These are phyloP conservation scores for Vachellia pachyceras DNA, from an alignment of 306 rosid genomes.

Conservation along the genomic window DNA sequence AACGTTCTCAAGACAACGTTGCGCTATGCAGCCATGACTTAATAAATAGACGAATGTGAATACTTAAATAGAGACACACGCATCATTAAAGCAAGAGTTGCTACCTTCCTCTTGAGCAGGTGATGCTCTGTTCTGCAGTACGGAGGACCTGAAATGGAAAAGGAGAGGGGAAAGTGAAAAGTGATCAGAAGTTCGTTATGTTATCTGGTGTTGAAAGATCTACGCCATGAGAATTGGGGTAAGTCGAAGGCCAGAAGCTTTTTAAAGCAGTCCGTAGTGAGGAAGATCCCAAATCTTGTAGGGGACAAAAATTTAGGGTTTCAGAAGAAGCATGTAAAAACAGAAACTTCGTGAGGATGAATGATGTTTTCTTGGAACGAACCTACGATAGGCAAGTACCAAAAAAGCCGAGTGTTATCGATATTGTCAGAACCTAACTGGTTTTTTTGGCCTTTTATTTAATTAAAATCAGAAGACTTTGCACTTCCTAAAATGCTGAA, in stretches of 20 bases:
- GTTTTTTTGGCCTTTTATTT: neutral
- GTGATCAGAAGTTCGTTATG: constrained; percentile 24
- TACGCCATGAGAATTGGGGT: constrained; percentile 33
- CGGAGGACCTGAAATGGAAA: constrained; percentile 49
- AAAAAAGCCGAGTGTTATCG: constrained; percentile 45
- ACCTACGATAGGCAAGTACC: constrained; percentile 45
- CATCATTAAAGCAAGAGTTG: constrained; percentile 20
- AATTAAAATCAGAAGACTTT: neutral
- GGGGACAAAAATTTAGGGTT: constrained; percentile 52
- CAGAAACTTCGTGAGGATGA: constrained; percentile 35
- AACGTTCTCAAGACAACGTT: neutral
- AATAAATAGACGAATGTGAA: constrained; percentile 39
- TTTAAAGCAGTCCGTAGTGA: constrained; percentile 5
- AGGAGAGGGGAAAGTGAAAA: too few relatives aligned
- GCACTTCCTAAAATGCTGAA: neutral
- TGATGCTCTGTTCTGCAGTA: constrained; percentile 30
- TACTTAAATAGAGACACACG: constrained; percentile 3
- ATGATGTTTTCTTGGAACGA: constrained; percentile 38
- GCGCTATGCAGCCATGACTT: neutral
- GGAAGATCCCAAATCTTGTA: constrained; percentile 33
- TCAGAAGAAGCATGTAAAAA: constrained; percentile 17
- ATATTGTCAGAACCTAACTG: constrained; percentile 41
- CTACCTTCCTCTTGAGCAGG: constrained; percentile 40
- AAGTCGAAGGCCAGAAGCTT: constrained; percentile 6
- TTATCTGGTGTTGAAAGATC: constrained; percentile 40